These are phyloP conservation scores for Eucalyptus pauciflora DNA, from an alignment of 345 rosid species.

Conservation along the genomic window DNA sequence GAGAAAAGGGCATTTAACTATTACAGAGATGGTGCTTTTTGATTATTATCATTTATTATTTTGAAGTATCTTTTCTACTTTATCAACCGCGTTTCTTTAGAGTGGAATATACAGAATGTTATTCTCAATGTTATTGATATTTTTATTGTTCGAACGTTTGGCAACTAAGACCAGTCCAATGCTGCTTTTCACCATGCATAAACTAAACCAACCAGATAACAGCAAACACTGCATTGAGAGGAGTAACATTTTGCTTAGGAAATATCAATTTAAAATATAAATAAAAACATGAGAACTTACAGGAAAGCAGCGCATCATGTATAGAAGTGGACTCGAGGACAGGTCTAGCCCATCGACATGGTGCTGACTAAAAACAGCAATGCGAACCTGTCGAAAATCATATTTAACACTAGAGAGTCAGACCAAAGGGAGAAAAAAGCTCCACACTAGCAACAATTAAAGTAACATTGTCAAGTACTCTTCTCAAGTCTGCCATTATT, in stretches of 20 bases:
- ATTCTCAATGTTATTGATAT: not conserved
- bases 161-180: not conserved
- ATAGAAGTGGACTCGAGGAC: slow-evolving; percentile 89
- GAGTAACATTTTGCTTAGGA: not conserved
- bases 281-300: slow-evolving; percentile 26
- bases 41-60: not conserved
- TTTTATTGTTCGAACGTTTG: not conserved
- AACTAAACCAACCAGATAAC: not conserved
- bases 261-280: not conserved
- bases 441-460: not conserved
- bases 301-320: slow-evolving; percentile 98
- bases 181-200: not conserved
- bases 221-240: not conserved
- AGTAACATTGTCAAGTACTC: not conserved
- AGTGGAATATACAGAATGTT: not conserved
- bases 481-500: not conserved
- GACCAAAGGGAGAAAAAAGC: not conserved
- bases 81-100: not conserved
- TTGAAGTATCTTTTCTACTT: not conserved
- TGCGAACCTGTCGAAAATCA: slow-evolving; percentile 58
- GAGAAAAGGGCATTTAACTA: not conserved
- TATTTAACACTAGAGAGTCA: not conserved
- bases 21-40: not conserved
- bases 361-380: slow-evolving; percentile 98
- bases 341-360: slow-evolving; percentile 97